Base-by-base conservation (phyloP, 768 basidiomycete genomes). In the Candolleomyces aberdarensis region DNA sequence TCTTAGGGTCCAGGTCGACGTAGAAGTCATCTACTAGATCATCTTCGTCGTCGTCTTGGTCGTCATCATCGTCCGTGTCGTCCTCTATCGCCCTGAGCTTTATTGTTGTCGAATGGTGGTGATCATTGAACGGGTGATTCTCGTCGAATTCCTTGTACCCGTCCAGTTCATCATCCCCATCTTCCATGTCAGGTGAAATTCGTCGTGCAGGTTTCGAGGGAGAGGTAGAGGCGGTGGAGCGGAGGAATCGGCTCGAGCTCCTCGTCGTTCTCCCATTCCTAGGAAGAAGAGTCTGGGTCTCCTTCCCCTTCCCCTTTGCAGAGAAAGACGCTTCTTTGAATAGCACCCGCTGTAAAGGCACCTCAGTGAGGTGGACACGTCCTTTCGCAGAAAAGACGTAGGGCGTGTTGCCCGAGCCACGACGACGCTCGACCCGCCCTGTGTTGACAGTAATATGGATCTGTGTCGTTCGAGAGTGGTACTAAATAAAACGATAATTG, bases 381-480 rank as follows among this genome's bases (percentile, higher is more conserved):
- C 84, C 85, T 20, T 74, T 72, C 0, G 85, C 86, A 7, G 66
- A 64, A 69, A 91, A 89, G 10, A 89, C 75, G 61, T 80, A 79
- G 0, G 89, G 89, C 29, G 76, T 76, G 66, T 89, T 89, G 3
- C 87, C 83, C 2, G 70, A 71, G 4, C 88, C 88, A 62, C 80
- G 80, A 10, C 87, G 82, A 1, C 74, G 70, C 11, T 80, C 80
- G 14, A 89, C 70, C n/a, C 75, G 71, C 10, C 73, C 73, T 3
- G 77, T 80, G 65, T 88, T 86, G 47, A 86, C 70, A 1, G 87
- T 86, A 53, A 91, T 85, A 61, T 91, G 88, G 11, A 91, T 72
- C 50, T 80, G 79, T 1, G 78, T 80, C 1, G 73, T 71, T 1
- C 76, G 74, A 13, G 80, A 75, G 63, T 88, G 86, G 65, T 84